Evolutionary conservation across 352 stramenopile genomes (phyloP).

Genomic region (Pythium folliculosum): DNA sequence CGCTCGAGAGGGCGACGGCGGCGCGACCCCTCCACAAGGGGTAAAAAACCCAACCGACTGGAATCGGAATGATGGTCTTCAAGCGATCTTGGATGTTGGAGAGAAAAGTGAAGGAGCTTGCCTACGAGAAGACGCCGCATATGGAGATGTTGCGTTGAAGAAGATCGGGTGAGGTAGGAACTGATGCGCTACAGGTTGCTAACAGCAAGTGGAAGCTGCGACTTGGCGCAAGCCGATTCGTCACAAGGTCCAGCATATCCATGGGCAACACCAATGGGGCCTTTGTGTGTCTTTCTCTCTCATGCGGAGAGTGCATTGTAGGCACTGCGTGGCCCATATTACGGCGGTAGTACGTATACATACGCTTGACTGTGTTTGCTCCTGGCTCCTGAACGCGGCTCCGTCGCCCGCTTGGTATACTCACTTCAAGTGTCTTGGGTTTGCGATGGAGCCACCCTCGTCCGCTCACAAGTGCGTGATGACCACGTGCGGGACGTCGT

Average conservation of each 20-base stretch:
- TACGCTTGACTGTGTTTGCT: too few species aligned
- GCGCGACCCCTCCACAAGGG: conserved; percentile 22
- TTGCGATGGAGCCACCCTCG: too few species aligned
- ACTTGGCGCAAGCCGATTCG: conserved; percentile 10
- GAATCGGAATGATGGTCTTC: conserved; percentile 25
- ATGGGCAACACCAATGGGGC: too few species aligned
- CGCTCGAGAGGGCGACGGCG: conserved; percentile 17
- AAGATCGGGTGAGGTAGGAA: not conserved
- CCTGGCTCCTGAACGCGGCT: too few species aligned
- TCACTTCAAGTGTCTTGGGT: not conserved
- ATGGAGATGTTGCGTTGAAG: not conserved
- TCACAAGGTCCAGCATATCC: too few species aligned
- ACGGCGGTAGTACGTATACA: not conserved
- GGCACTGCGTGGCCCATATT: not conserved
- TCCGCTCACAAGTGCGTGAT: conserved; percentile 17
- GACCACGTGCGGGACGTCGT: conserved; percentile 19
- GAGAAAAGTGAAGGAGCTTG: conserved; percentile 9
- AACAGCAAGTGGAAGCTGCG: conserved; percentile 6
- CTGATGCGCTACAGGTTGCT: conserved; percentile 7
- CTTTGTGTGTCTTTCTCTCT: too few species aligned
- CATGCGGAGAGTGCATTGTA: too few species aligned
- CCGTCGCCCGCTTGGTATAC: too few species aligned
- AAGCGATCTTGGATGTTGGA: not conserved
- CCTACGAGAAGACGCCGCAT: conserved; percentile 13
- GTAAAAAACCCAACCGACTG: conserved; percentile 23